Percentiles rank a stretch among this genome's conserved stretches.
phyloP scores from a whole-genome alignment of 192 early-diverging fungal genomes.

The Podila clonocystis region DNA sequence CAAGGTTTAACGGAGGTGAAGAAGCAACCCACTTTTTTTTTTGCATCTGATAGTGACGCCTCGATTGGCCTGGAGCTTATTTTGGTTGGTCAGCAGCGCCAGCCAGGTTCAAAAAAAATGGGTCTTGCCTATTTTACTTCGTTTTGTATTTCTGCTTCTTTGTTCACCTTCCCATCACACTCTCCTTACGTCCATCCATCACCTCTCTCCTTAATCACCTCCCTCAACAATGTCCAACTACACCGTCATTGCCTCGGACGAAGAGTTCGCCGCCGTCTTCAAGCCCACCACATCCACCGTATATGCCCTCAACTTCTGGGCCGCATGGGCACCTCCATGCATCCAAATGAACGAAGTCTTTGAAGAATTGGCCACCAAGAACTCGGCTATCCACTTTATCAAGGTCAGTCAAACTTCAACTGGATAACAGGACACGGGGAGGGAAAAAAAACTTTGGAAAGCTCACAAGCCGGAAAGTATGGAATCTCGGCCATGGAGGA shows the following conservation, averaged over 20 bases:
- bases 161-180: not conserved
- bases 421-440: too few species aligned
- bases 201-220: not conserved
- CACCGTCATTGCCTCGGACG: constrained; percentile 52
- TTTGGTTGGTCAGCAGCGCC: not conserved
- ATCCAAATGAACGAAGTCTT: constrained; percentile 95
- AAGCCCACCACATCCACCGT: constrained; percentile 48
- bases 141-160: not conserved
- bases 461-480: not conserved
- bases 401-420: constrained; percentile 58
- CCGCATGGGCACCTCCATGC: constrained; percentile 90
- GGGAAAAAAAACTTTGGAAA: too few species aligned
- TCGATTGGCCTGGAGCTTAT: too few species aligned
- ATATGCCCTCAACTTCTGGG: constrained; percentile 89
- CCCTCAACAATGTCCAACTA: constrained; percentile 51
- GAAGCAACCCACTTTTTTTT: too few species aligned
- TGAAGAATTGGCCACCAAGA: constrained; percentile 82
- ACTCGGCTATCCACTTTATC: constrained; percentile 77
- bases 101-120: not conserved
- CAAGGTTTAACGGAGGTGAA: too few species aligned
- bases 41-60: too few species aligned
- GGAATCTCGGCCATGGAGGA: not conserved
- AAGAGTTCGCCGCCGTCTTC: constrained; percentile 49
- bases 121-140: constrained; percentile 7
- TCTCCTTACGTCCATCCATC: not conserved